phyloP scores from a whole-genome alignment of 169 alveolate species.

The Prorocentrum cordatum region DNA sequence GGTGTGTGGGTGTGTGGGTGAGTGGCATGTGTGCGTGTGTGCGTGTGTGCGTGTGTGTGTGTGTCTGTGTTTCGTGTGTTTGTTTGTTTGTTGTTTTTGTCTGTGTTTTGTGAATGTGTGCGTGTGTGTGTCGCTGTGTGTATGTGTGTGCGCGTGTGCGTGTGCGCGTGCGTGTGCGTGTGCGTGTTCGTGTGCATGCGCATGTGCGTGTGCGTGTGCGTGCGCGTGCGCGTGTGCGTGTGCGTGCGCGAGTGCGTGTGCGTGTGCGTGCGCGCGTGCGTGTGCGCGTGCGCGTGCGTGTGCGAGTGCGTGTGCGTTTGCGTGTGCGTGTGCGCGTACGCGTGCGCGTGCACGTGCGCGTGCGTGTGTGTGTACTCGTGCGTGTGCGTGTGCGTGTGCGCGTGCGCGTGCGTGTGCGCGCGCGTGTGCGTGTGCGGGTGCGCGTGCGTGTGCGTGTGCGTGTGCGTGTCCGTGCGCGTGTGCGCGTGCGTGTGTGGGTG shows the following conservation, averaged over 20 bases:
- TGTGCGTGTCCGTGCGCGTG: not conserved
- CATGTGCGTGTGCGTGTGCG: not conserved
- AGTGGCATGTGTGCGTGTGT: no score
- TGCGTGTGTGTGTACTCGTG: not conserved
- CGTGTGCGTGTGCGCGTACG: not conserved
- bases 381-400: not conserved
- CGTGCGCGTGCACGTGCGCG: not conserved
- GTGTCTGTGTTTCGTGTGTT: no score
- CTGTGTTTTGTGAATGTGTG: not conserved
- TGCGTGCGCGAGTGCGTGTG: not conserved
- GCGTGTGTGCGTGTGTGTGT: no score
- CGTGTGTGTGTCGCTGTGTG: not conserved
- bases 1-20: no score
- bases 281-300: not conserved
- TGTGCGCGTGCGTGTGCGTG: not conserved
- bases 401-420: not conserved
- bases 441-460: not conserved
- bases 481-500: not conserved
- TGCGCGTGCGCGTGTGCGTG: not conserved
- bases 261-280: not conserved
- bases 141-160: not conserved
- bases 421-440: not conserved
- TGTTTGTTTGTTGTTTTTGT: no score
- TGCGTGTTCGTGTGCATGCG: not conserved
- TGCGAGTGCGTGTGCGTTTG: not conserved